A percentile compares a stretch with the other conserved stretches of the same genome.
These are phyloP conservation scores for Termitomyces sp. DNA, from an alignment of 768 basidiomycete species.

Conservation along the genomic window DNA sequence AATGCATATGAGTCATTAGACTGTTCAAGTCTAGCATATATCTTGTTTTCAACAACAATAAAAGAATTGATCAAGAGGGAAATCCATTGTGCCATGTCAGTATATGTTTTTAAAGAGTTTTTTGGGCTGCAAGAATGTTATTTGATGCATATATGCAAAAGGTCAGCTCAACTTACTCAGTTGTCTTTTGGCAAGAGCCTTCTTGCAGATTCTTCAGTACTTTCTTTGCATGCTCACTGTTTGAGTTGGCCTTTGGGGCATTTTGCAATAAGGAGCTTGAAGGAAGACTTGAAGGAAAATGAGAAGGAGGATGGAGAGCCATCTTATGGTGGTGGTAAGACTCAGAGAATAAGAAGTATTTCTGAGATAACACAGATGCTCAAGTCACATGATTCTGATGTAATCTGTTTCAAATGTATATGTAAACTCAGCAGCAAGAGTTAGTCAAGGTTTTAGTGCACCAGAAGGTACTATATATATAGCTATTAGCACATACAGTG, in stretches of 20 bases:
- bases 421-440: no score
- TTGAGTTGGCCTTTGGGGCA: background rate
- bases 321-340: no score
- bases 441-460: no score
- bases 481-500: no score
- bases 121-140: background rate
- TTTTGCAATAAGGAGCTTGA: background rate
- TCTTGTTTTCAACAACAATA: background rate
- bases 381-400: no score
- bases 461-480: no score
- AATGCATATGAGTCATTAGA: no score
- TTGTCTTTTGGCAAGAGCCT: background rate
- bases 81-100: background rate
- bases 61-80: background rate
- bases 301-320: background rate
- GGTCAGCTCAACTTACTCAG: background rate
- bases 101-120: background rate
- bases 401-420: no score
- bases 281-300: background rate
- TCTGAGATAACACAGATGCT: no score
- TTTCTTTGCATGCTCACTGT: background rate
- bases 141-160: background rate
- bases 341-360: no score
- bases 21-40: background rate
- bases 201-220: background rate